Evolutionary conservation across 768 basidiomycete genomes (phyloP), one percentile per base, ranked within the genome.

Genomic region (Leccinum incarnatum): DNA sequence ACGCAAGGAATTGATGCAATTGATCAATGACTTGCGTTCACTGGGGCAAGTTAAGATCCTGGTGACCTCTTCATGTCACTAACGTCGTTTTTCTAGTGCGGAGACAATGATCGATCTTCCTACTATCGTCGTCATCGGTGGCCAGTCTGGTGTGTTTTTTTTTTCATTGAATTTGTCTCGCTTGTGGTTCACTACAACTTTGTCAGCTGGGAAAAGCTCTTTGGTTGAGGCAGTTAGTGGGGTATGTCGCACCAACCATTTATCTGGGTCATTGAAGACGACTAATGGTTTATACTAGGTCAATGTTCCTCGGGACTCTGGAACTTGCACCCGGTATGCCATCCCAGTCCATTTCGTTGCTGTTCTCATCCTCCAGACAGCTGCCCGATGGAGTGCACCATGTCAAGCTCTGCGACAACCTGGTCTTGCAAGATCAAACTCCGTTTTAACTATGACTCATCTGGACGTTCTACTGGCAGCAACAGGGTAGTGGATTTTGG

Each of bases 271-370:
- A 34, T 10, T 11, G 21, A 27, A 3, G 17, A 25, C 46, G 17
- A 11, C 19, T 66, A 30, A 63, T 17, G 9, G 5, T 21, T 51
- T 30, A 17, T 34, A 1, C 17, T 42, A 86, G 85, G 82, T 86
- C 30, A 82, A 72, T 51, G 84, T 87, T 29, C 85, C 85, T 11
- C 74, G 85, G 32, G 85, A 85, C 45, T 81, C 81, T 46, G 83
- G 83, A 21, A 85, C 83, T 1, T 85, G 84, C 54, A 85, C 83
- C 0, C 74, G 82, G 84, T 81, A 3, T 30, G 60, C n/a, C 15
- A 32, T 25, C 17, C 10, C 1, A 25, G 46, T 45, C 9, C 0
- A n/a, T 23, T 40, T 11, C 14, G 7, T 53, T n/a, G 27, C 29
- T 5, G 5, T 23, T 25, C 46, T 56, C 49, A 70, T 9, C 9